Evolutionary conservation across 169 alveolate species (phyloP).

Genomic region (Perkinsus olseni): DNA sequence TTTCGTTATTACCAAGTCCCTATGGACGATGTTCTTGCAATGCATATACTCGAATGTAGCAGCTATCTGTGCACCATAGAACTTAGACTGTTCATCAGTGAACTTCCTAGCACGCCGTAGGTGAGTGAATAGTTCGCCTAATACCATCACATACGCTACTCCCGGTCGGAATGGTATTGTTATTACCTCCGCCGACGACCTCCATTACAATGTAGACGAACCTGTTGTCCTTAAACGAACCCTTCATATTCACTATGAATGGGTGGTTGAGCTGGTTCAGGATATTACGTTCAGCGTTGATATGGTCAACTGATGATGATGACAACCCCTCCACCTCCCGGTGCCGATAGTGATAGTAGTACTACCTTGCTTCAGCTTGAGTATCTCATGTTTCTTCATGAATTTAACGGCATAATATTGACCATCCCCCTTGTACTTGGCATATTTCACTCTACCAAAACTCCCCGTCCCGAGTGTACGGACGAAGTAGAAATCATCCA

Average conservation of each 20-base stretch:
- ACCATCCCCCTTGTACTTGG: not conserved
- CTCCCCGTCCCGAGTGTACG: constrained; percentile 32
- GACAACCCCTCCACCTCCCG: not conserved
- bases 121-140: constrained; percentile 87
- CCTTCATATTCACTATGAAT: constrained; percentile 78
- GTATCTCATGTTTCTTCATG: constrained; percentile 40
- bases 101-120: constrained; percentile 77
- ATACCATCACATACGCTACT: constrained; percentile 80
- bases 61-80: constrained; percentile 76
- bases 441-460: constrained; percentile 30
- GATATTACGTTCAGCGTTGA: constrained; percentile 85
- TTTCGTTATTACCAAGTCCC: constrained; percentile 30
- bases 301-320: constrained; percentile 71
- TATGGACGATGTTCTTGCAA: constrained; percentile 78
- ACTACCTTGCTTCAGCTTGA: constrained; percentile 29
- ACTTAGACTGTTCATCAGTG: constrained; percentile 78
- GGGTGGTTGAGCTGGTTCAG: constrained; percentile 84
- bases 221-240: constrained; percentile 44
- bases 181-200: constrained; percentile 46
- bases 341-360: too few relatives aligned
- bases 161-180: constrained; percentile 71
- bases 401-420: constrained; percentile 17
- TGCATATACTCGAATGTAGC: constrained; percentile 91
- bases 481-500: constrained; percentile 13
- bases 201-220: constrained; percentile 43